These are phyloP conservation scores for Cantharellus cinnabarinus DNA, from an alignment of 768 basidiomycete species.

Conservation along the genomic window DNA sequence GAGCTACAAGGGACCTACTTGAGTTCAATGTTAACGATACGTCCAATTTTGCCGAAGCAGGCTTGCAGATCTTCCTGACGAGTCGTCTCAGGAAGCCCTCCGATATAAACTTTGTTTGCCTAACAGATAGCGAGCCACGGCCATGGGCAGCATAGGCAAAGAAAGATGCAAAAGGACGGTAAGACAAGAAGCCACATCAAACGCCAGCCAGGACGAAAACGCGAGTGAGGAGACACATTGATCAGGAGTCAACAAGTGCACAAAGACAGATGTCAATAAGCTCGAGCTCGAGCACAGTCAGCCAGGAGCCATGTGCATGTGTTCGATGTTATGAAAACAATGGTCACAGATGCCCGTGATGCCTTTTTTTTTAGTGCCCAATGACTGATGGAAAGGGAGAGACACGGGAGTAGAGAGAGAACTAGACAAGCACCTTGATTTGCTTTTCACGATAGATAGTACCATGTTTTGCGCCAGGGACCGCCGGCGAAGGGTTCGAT, in stretches of 20 bases:
- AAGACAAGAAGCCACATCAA: constrained; percentile 25
- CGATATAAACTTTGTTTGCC: constrained; percentile 88
- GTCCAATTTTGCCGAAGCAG: constrained; percentile 73
- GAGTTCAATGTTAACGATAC: constrained; percentile 54
- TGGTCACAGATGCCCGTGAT: too few relatives aligned
- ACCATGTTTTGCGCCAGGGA: not conserved
- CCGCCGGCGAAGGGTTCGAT: not conserved
- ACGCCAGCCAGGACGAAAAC: constrained; percentile 11
- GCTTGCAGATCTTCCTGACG: constrained; percentile 67
- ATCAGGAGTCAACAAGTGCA: constrained; percentile 3
- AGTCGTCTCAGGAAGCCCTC: constrained; percentile 72
- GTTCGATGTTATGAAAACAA: too few relatives aligned
- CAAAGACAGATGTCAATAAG: not conserved
- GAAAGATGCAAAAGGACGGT: constrained; percentile 29
- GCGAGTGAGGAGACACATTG: constrained; percentile 2
- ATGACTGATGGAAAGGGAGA: constrained; percentile 11
- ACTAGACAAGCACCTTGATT: constrained; percentile 71
- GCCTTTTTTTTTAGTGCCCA: not conserved
- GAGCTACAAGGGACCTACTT: constrained; percentile 34
- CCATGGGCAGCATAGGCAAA: constrained; percentile 24
- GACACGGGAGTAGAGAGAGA: constrained; percentile 16
- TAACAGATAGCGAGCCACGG: constrained; percentile 55
- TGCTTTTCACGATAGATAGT: constrained; percentile 39
- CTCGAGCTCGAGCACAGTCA: too few relatives aligned
- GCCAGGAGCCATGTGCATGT: too few relatives aligned